Conservation (phyloP, 2,329 filamentous ascomycete genomes). For the Xylariaceae sp. region DNA sequence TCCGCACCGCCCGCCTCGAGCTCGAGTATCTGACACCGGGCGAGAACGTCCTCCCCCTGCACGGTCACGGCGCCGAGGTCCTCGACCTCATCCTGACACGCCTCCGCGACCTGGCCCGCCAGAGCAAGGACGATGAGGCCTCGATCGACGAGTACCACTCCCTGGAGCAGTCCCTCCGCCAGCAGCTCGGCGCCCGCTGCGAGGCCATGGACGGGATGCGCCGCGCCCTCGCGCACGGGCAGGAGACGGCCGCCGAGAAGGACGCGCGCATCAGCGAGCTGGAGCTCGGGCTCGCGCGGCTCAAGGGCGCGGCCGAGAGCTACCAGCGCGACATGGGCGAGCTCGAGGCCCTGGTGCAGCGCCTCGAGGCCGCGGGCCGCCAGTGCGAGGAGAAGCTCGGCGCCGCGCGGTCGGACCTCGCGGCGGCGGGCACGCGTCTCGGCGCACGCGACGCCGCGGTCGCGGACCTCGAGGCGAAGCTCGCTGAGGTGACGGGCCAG, state of each 20-base stretch:
- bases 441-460: slow-evolving; percentile 22
- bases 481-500: slow-evolving; percentile 26
- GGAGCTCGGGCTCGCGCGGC: slow-evolving; percentile 43
- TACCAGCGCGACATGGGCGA: slow-evolving; percentile 52
- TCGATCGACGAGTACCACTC: slow-evolving; percentile 57
- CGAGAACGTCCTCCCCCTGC: slow-evolving; percentile 50
- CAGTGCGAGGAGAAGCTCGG: slow-evolving; percentile 28
- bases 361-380: slow-evolving; percentile 39
- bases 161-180: slow-evolving; percentile 50
- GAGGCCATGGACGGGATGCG: slow-evolving; percentile 45
- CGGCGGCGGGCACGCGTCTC: slow-evolving; percentile 11
- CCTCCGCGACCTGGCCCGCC: slow-evolving; percentile 45
- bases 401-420: slow-evolving; percentile 28
- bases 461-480: slow-evolving; percentile 39
- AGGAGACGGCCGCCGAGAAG: slow-evolving; percentile 31
- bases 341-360: slow-evolving; percentile 47
- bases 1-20: slow-evolving; percentile 55
- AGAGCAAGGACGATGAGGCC: slow-evolving; percentile 44
- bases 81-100: slow-evolving; percentile 50
- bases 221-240: slow-evolving; percentile 33
- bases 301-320: slow-evolving; percentile 47
- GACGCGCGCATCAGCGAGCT: slow-evolving; percentile 41
- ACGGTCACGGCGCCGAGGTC: slow-evolving; percentile 49
- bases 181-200: slow-evolving; percentile 52
- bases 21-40: slow-evolving; percentile 59